Base-by-base conservation (phyloP, 768 basidiomycete genomes). In the Agaricus bisporus region DNA sequence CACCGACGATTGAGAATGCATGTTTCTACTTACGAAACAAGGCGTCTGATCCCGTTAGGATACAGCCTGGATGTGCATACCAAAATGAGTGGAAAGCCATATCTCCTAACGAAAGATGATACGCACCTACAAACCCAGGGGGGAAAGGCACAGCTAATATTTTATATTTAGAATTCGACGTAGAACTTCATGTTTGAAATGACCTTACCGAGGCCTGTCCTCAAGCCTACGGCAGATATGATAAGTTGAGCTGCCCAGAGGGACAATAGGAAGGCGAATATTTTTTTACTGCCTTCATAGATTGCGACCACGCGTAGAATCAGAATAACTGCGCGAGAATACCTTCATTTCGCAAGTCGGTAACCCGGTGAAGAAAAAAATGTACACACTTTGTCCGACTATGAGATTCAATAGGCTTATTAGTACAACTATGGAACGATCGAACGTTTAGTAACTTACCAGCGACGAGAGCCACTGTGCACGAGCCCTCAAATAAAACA, bases 241-340 rank as follows among this genome's bases (percentile, higher is more conserved):
- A 56, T 47, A 28, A 69, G 62, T 54, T 69, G 66, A 1, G 22
- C 55, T 0, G 55, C 28, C 66, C 61, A 66, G 5, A 69, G 47
- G 1, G 57, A 22, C 28, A 64, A 41, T 36, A 69, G 46, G 37
- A 62, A 51, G 8, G 20, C 22, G 9, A 66, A 38, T 15, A 69
- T 41, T 20, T 14, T 41, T 9, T 45, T 17, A 25, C 55, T 61
- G 14, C 63, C 59, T 9, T 59, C 58, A 45, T 66, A 69, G 9
- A 69, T 53, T 4, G 68, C 68, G 56, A 60, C 67, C 14, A 69
- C 60, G 0, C 68, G 64, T n/a, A 69, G 59, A 38, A 68, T 66
- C 68, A 69, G 66, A 22, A 68, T 60, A 20, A 65, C 68, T 69
- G 39, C 14, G 28, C 17, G 18, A 56, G 10, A 9, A 4, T 15